Evolutionary conservation across 2,329 filamentous ascomycete species (phyloP), one percentile per base, ranked within the genome.

Genomic region (Coccinonectria pachysandricola): DNA sequence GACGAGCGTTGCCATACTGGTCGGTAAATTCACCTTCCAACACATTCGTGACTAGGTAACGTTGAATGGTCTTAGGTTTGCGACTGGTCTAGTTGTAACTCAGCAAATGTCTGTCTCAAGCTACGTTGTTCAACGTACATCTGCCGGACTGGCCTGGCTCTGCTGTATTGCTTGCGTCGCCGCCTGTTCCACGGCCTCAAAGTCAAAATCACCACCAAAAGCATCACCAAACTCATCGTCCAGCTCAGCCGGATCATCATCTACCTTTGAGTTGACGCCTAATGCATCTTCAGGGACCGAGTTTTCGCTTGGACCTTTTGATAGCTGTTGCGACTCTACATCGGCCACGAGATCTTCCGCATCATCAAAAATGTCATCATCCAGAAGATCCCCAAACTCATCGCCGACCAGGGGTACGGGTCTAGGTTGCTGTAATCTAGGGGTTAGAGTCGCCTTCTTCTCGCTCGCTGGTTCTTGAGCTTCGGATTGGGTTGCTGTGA

Each of bases 11-110:
- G 22, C 79, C 75, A 39, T 65, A 68, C 12, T 69, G 62, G 52
- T 78, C 73, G 32, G 62, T 59, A 53, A 83, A 93, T 23, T 75
- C 66, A 42, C 71, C 71, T 35, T 82, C 71, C 34, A 80, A 60
- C 40, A 87, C 72, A 48, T 79, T 75, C 39, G 77, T 79, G 43
- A 95, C 71, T 37, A 87, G 64, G 58, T 93, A 94, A 40, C 88
- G 79, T 56, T 93, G 85, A 47, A 93, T 92, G 24, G 78, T 73
- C 60, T 75, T 78, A 42, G 68, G 61, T 52, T 77, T 80, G 50
- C 67, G 60, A 51, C 63, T 70, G 57, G 68, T 73, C 79, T 81
- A 71, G 64, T 62, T 54, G 58, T 57, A 50, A 49, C 64, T 87
- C 77, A 86, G 81, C 60, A 65, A 59, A 43, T 49, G 45, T 36